Conservation (phyloP, 75 land plant genomes). For the Cunninghamia lanceolata region DNA sequence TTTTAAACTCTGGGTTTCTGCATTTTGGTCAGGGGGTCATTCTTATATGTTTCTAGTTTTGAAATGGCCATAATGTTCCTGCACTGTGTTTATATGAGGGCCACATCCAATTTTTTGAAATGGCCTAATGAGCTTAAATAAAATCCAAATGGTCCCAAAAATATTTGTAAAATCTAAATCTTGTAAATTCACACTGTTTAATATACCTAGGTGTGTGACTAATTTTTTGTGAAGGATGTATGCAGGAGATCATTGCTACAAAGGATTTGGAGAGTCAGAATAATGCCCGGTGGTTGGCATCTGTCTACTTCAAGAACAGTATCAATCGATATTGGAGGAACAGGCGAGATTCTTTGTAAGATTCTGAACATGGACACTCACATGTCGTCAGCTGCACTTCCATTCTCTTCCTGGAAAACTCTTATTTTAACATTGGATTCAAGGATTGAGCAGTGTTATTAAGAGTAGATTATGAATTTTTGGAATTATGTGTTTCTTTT, state of each 20-base stretch:
- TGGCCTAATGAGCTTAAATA: not conserved
- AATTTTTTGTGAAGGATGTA: conserved; percentile 9
- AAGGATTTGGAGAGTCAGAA: conserved; percentile 58
- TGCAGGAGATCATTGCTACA: conserved; percentile 90
- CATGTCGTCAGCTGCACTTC: not conserved
- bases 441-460: not conserved
- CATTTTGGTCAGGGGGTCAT: not conserved
- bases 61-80: not conserved
- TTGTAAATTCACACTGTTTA: not conserved
- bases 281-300: conserved; percentile 86
- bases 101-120: not conserved
- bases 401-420: not conserved
- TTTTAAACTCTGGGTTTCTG: not conserved
- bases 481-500: not conserved
- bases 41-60: not conserved
- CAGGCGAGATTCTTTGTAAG: conserved; percentile 81
- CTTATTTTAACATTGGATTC: not conserved
- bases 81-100: not conserved
- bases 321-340: conserved; percentile 92
- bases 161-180: not conserved
- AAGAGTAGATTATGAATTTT: not conserved
- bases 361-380: not conserved
- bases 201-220: conserved; percentile 8
- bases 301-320: conserved; percentile 96
- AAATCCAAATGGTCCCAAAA: not conserved